These are phyloP conservation scores for Blastomyces silverae DNA, from an alignment of 2,329 filamentous ascomycete species.

Conservation along the genomic window DNA sequence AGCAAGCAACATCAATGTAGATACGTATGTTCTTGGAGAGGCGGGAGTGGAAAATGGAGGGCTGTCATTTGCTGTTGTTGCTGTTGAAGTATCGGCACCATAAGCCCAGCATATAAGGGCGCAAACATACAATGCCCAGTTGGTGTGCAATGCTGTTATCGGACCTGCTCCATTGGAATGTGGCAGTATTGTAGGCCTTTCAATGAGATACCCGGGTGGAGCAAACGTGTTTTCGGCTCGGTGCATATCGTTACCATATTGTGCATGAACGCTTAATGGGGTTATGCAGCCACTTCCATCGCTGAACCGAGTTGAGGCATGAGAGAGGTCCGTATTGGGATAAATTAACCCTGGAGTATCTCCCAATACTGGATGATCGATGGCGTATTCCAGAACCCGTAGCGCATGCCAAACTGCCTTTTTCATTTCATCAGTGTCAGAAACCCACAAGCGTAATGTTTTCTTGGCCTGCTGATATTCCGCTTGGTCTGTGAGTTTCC, in stretches of 20 bases:
- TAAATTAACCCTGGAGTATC: neutral
- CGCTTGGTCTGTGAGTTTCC: constrained; percentile 30
- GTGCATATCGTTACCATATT: neutral
- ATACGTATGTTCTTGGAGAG: constrained; percentile 22
- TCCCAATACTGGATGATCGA: constrained; percentile 12
- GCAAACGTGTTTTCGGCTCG: neutral
- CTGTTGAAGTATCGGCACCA: constrained; percentile 20
- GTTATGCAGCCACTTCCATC: neutral
- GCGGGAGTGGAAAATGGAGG: constrained; percentile 3
- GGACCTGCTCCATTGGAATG: constrained; percentile 14
- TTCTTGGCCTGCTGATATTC: constrained; percentile 30
- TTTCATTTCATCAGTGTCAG: constrained; percentile 25
- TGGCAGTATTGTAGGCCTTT: neutral
- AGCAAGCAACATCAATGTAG: constrained; percentile 22
- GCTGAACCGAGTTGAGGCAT: neutral
- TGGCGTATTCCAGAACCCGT: constrained; percentile 22
- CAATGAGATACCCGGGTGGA: neutral
- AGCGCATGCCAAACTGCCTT: constrained; percentile 33
- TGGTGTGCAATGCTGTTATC: constrained; percentile 29
- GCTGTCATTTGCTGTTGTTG: constrained; percentile 6
- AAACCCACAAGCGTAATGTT: constrained; percentile 28
- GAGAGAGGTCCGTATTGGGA: neutral
- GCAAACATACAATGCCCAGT: constrained; percentile 32
- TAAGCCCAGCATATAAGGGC: constrained; percentile 34
- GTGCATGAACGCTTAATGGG: neutral